A percentile compares a stretch with the other conserved stretches of the same genome.
phyloP scores from a whole-genome alignment of 2,329 filamentous ascomycete species.

The Proliferodiscus dingleyae region DNA sequence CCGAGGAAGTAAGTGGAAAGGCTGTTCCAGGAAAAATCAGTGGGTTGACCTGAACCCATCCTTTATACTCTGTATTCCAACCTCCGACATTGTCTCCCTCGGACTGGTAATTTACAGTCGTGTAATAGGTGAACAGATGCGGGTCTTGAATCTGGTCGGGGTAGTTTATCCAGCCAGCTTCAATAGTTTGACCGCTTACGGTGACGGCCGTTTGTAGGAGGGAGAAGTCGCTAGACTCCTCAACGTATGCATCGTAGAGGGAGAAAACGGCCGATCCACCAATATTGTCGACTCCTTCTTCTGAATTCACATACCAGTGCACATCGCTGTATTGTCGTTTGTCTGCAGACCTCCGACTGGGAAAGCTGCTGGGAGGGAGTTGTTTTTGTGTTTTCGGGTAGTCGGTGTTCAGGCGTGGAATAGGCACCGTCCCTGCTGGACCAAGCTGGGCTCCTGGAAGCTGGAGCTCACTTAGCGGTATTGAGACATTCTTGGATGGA shows the following conservation, averaged over 20 bases:
- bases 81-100: neutral
- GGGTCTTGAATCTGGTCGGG: neutral
- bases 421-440: neutral
- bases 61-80: neutral
- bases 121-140: neutral
- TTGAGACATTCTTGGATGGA: no score
- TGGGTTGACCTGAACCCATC: neutral
- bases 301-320: neutral
- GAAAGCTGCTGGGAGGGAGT: neutral
- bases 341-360: no score
- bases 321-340: neutral
- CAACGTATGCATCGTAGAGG: neutral
- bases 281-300: neutral
- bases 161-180: neutral
- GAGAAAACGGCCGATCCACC: neutral
- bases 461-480: neutral
- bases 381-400: neutral
- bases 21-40: neutral
- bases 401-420: neutral
- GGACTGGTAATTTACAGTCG: neutral
- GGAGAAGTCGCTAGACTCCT: neutral
- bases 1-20: neutral
- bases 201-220: neutral
- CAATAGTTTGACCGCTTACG: neutral
- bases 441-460: neutral